These are phyloP conservation scores for Phytophthora sp. DNA, from an alignment of 352 stramenopile genomes.

Conservation along the genomic window DNA sequence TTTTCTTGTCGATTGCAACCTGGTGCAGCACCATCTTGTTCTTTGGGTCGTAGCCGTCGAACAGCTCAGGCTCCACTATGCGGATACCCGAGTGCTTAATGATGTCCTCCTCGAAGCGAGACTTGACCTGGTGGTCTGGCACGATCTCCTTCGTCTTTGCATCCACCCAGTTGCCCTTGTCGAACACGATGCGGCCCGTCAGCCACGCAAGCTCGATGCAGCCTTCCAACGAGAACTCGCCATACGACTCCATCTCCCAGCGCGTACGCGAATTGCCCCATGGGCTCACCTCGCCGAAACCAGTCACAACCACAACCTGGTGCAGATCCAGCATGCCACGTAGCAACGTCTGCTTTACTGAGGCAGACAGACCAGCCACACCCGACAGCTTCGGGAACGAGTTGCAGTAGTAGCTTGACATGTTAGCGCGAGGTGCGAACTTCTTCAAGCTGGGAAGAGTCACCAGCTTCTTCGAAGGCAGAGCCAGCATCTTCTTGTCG, in stretches of 20 bases:
- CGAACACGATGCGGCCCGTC: slow-evolving; percentile 81
- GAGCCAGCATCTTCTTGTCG: slow-evolving; percentile 43
- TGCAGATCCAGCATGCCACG: slow-evolving; percentile 83
- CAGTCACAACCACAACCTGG: slow-evolving; percentile 84
- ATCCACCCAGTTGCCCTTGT: slow-evolving; percentile 87
- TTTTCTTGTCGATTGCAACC: slow-evolving; percentile 89
- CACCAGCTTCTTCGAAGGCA: slow-evolving; percentile 29
- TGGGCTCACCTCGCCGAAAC: slow-evolving; percentile 88
- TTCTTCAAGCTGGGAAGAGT: slow-evolving; percentile 21
- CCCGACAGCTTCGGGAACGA: slow-evolving; percentile 64
- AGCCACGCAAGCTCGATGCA: slow-evolving; percentile 90
- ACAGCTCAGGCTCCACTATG: slow-evolving; percentile 86
- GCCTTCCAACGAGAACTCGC: slow-evolving; percentile 90
- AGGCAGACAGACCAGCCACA: slow-evolving; percentile 43
- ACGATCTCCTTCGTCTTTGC: slow-evolving; percentile 83
- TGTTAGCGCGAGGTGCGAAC: slow-evolving; percentile 62
- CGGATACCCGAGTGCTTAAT: slow-evolving; percentile 83
- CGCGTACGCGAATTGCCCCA: slow-evolving; percentile 87
- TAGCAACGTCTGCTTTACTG: slow-evolving; percentile 51
- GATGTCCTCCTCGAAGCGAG: slow-evolving; percentile 82
- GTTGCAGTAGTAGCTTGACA: slow-evolving; percentile 80
- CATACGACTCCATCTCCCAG: slow-evolving; percentile 92
- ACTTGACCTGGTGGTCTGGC: slow-evolving; percentile 78
- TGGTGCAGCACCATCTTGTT: slow-evolving; percentile 89
- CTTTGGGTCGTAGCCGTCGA: slow-evolving; percentile 89